A percentile compares a stretch with the other conserved stretches of the same genome.
phyloP scores from a whole-genome alignment of 2,329 filamentous ascomycete species.

The Neofusicoccum umdonicola region DNA sequence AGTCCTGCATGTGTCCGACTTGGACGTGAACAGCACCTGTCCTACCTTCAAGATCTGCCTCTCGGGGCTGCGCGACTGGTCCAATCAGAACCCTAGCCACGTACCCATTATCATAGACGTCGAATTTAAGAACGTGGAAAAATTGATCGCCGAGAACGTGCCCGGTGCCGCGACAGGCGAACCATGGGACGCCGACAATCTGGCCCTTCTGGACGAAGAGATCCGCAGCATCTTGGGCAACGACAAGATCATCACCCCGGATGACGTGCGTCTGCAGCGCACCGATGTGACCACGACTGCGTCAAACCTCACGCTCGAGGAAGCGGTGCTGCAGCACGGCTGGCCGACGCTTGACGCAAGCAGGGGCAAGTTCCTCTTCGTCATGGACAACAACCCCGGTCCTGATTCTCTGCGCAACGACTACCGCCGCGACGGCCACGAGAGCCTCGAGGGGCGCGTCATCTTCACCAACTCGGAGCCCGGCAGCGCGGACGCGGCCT shows the following conservation, averaged over 20 bases:
- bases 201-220: constrained; percentile 48
- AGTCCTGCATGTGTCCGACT: constrained; percentile 52
- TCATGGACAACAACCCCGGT: constrained; percentile 47
- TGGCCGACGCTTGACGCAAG: constrained; percentile 49
- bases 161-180: constrained; percentile 41
- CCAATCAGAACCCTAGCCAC: constrained; percentile 42
- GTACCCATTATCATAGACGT: constrained; percentile 51
- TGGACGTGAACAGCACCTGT: constrained; percentile 48
- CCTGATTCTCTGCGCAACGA: constrained; percentile 33
- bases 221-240: constrained; percentile 45
- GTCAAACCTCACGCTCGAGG: constrained; percentile 43
- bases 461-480: constrained; percentile 51
- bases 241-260: constrained; percentile 46
- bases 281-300: neutral
- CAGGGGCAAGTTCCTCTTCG: constrained; percentile 49
- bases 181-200: constrained; percentile 44
- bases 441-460: constrained; percentile 44
- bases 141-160: constrained; percentile 32
- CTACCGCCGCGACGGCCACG: constrained; percentile 38
- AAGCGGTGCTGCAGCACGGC: constrained; percentile 46
- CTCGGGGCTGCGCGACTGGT: constrained; percentile 45
- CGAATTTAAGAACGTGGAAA: constrained; percentile 47
- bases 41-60: constrained; percentile 49
- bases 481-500: constrained; percentile 46
- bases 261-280: constrained; percentile 42